Base-by-base conservation (phyloP, 2,329 filamentous ascomycete genomes). In the Falciphora oryzae region DNA sequence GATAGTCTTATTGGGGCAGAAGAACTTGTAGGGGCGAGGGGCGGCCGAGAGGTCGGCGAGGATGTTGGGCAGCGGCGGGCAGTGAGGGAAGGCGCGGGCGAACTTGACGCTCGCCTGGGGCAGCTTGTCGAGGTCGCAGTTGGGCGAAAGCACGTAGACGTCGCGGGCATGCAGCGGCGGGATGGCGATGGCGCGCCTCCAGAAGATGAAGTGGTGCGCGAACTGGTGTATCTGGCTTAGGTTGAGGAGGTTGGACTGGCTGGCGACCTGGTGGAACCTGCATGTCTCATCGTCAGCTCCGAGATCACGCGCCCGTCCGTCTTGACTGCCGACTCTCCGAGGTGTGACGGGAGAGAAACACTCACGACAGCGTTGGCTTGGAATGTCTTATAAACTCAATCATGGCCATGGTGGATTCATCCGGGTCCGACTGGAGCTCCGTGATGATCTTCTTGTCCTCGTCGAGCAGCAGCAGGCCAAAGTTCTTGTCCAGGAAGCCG, bases 171-270 rank as follows among this genome's bases (percentile, higher is more conserved):
- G 93, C 7, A 99, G 84, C 0, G 95, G 95, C 5, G 92, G 91
- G 57, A 98, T 94, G 22, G 94, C 90, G 66, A 96, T 91, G 60
- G 94, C 95, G 65, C 93, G 89, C 29, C 95, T 89, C 93, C 94
- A 98, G 78, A 96, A 96, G 67, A 98, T 93, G 67, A 99, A 89
- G 78, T 98, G 95, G 65, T 92, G 90, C 13, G 93, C 93, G 67
- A 96, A 91, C 70, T 92, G 89, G 68, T 94, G 89, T 67, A 98
- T 89, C 69, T 96, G 91, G 38, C 86, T 83, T 1, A 95, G 82
- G 4, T 90, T 88, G 63, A 98, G 89, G 27, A 88, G 85, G 63
- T 90, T 86, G 68, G 83, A 85, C 62, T 75, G 75, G 69, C 88
- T 85, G 22, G 89, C 86, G 64, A 92, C 85, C 73, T 93, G 91